Percentiles rank a stretch among this genome's conserved stretches.
phyloP scores from a whole-genome alignment of 78 protist genomes.

The slime mould (Dictyostelium discoideum) region DNA sequence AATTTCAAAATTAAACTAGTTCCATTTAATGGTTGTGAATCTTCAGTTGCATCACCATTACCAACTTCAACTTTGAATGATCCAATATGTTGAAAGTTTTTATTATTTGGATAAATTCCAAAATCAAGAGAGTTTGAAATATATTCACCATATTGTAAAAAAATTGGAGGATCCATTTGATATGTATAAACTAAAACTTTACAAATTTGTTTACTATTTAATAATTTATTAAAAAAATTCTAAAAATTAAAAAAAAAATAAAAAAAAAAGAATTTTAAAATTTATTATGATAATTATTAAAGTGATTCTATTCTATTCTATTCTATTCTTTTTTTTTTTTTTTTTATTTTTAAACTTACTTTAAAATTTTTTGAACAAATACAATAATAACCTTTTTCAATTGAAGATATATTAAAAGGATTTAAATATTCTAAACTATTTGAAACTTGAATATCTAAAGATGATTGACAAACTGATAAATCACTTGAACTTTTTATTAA shows the following conservation, averaged over 20 bases:
- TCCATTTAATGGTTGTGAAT: background rate
- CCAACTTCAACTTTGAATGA: slow-evolving; percentile 9
- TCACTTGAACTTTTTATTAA: background rate
- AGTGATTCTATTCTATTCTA: too few relatives aligned
- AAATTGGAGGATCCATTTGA: slow-evolving; percentile 26
- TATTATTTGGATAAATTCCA: background rate
- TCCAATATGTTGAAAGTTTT: background rate
- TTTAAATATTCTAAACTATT: background rate
- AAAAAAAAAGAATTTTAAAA: too few relatives aligned
- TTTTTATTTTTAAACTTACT: background rate
- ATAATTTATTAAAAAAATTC: background rate
- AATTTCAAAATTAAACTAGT: background rate
- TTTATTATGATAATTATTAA: too few relatives aligned
- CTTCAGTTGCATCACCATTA: slow-evolving; percentile 1
- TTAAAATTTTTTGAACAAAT: slow-evolving; percentile 23
- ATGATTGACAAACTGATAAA: background rate
- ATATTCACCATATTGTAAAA: background rate
- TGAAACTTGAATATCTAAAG: background rate
- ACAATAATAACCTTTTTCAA: background rate
- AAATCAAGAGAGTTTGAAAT: background rate
- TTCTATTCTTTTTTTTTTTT: background rate
- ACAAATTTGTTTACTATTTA: background rate
- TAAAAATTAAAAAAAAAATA: background rate
- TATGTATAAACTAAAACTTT: background rate
- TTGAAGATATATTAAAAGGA: slow-evolving; percentile 10